A percentile compares a stretch with the other conserved stretches of the same genome.
phyloP scores from a whole-genome alignment of 192 early-diverging fungal genomes.

The Obelidium mucronatum region DNA sequence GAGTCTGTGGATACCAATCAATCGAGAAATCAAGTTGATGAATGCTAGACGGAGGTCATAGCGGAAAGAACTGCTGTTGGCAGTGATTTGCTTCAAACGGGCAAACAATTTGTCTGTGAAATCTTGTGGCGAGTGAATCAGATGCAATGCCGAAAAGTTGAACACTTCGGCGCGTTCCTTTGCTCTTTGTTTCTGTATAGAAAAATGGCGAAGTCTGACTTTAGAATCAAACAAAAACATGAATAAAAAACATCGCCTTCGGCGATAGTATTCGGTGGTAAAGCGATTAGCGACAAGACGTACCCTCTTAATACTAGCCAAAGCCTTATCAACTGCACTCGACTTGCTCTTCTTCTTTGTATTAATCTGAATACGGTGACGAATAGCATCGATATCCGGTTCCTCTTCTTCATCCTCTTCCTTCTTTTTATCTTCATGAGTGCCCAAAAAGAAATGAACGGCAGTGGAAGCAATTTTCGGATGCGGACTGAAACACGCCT shows the following conservation, averaged over 20 bases:
- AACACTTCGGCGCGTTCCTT: slow-evolving; percentile 75
- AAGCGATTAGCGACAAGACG: not conserved
- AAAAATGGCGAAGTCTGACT: slow-evolving; percentile 1
- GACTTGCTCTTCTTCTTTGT: slow-evolving; percentile 87
- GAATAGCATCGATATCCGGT: slow-evolving; percentile 75
- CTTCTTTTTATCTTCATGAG: slow-evolving; percentile 67
- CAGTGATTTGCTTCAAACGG: slow-evolving; percentile 68
- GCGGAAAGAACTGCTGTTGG: slow-evolving; percentile 70
- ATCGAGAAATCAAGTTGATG: slow-evolving; percentile 93
- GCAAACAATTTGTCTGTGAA: slow-evolving; percentile 96
- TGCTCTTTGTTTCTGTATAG: slow-evolving; percentile 63
- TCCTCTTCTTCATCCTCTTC: slow-evolving; percentile 77
- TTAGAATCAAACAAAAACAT: not conserved
- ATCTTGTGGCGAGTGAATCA: slow-evolving; percentile 97
- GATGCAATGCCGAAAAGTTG: slow-evolving; percentile 93
- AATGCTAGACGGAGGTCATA: slow-evolving; percentile 91
- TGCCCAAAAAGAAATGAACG: slow-evolving; percentile 91
- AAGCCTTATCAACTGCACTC: slow-evolving; percentile 79
- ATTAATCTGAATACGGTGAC: slow-evolving; percentile 81
- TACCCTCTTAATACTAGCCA: slow-evolving; percentile 70
- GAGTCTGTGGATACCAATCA: slow-evolving; percentile 96
- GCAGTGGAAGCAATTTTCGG: slow-evolving; percentile 94
- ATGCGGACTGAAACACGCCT: slow-evolving; percentile 92
- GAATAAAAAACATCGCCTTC: slow-evolving; percentile 3
- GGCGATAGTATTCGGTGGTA: too few species aligned